phyloP scores from a whole-genome alignment of 768 basidiomycete species.

The Phylloporus sp. region DNA sequence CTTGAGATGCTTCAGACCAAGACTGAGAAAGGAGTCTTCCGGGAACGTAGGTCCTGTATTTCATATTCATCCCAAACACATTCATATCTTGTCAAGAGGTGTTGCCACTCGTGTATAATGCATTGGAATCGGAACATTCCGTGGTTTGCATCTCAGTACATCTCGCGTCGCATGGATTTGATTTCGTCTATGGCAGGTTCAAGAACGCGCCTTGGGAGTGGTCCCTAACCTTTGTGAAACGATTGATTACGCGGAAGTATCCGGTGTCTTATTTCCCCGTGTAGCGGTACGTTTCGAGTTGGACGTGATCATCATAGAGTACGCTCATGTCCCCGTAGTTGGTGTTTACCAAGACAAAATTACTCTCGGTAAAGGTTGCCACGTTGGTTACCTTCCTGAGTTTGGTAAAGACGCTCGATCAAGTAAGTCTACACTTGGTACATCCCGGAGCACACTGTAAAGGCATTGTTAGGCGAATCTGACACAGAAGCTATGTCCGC shows the following conservation, averaged over 20 bases:
- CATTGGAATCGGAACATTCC: constrained; percentile 92
- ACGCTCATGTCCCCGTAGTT: constrained; percentile 45
- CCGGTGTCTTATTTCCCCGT: constrained; percentile 83
- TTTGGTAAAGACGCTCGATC: constrained; percentile 89
- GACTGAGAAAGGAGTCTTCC: constrained; percentile 80
- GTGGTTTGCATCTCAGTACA: constrained; percentile 41
- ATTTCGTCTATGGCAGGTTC: constrained; percentile 55
- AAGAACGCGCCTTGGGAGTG: constrained; percentile 81
- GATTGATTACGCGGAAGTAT: constrained; percentile 94
- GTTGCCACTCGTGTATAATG: constrained; percentile 93
- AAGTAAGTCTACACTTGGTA: constrained; percentile 41
- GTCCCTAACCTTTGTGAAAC: constrained; percentile 90
- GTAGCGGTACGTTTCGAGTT: constrained; percentile 66
- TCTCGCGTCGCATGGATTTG: not conserved
- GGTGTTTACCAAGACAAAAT: constrained; percentile 89
- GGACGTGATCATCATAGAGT: not conserved
- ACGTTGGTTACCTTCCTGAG: constrained; percentile 77
- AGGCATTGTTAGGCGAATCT: constrained; percentile 60
- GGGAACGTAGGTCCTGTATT: constrained; percentile 65
- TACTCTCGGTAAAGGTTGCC: constrained; percentile 88
- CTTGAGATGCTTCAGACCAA: constrained; percentile 83
- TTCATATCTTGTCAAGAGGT: constrained; percentile 57
- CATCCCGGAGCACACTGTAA: not conserved
- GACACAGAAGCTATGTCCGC: constrained; percentile 92
- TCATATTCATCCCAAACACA: not conserved